Base-by-base conservation (phyloP, 2,329 filamentous ascomycete genomes). In the Hymenoscyphus scutula region DNA sequence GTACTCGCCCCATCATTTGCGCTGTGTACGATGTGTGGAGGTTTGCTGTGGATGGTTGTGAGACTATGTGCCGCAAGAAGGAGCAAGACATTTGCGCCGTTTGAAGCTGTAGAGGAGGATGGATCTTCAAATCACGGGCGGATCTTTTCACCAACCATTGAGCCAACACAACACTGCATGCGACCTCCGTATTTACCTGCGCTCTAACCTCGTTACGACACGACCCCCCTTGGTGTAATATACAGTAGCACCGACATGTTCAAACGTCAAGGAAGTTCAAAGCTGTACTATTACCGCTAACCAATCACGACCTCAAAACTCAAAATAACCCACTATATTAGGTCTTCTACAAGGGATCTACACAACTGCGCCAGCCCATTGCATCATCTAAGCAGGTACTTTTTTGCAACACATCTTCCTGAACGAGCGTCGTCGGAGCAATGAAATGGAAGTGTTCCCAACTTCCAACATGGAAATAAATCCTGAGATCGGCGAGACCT, bases 321-420 rank as follows among this genome's bases (percentile, higher is more conserved):
- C 41, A 48, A 48, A 48, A 23, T 23, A 48, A 11, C 51, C 59
- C 45, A 61, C 57, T 60, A 32, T 51, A 41, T 34, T n/a, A 48
- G 17, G 51, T 23, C 55, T 60, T 48, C 48, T 5, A n/a, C 32
- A 61, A 53, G 41, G 54, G 56, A 19, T 19, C 19, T 41, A 57
- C 17, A 55, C 30, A 54, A 58, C 41, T 64, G 59, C 51, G 53
- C 64, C 64, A 56, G 59, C 56, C 60, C 45, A 60, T 65, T 61
- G 61, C 64, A 63, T 63, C 60, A 62, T 62, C 45, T 57, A 59
- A 48, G 60, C 51, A 60, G 56, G 55, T 56, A 62, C 56, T 10
- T 23, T 58, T 38, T 58, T 32, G 53, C 53, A n/a, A 54, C 17
- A n/a, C 55, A 41, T 32, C 55, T 56, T 56, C 34, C 32, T n/a